Conservation (phyloP, 768 basidiomycete genomes). For the Lactifluus subvellereus region DNA sequence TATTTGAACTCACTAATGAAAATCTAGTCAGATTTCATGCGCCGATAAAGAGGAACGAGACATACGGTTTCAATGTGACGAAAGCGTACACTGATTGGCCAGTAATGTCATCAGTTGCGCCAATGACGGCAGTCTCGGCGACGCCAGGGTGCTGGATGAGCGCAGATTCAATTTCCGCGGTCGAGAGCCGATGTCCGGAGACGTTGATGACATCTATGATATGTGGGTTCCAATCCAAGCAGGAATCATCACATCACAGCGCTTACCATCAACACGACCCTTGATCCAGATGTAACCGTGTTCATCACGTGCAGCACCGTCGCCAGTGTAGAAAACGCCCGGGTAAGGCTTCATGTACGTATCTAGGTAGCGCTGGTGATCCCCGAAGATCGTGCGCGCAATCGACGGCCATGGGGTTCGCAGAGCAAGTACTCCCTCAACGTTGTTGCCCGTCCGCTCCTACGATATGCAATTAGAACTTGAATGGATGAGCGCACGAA, state of each 20-base stretch:
- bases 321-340: constrained; percentile 94
- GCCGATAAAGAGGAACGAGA: constrained; percentile 13
- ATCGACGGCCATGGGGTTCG: constrained; percentile 92
- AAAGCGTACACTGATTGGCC: constrained; percentile 94
- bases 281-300: constrained; percentile 99
- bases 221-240: constrained; percentile 2
- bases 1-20: constrained; percentile 66
- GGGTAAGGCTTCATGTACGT: constrained; percentile 85
- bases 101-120: constrained; percentile 79
- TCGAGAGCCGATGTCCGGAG: constrained; percentile 93
- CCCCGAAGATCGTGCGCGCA: constrained; percentile 85
- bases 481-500: not conserved
- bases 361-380: constrained; percentile 82
- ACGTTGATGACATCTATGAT: constrained; percentile 92
- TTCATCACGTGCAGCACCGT: constrained; percentile 89
- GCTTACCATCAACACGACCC: constrained; percentile 86
- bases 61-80: constrained; percentile 90
- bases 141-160: constrained; percentile 93
- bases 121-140: constrained; percentile 93
- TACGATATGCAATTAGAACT: constrained; percentile 22
- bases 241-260: not conserved
- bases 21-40: not conserved
- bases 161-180: constrained; percentile 96
- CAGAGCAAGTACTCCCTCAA: constrained; percentile 87
- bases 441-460: constrained; percentile 71